phyloP scores from a whole-genome alignment of 305 asterid genomes.

The Solanum hybrid region DNA sequence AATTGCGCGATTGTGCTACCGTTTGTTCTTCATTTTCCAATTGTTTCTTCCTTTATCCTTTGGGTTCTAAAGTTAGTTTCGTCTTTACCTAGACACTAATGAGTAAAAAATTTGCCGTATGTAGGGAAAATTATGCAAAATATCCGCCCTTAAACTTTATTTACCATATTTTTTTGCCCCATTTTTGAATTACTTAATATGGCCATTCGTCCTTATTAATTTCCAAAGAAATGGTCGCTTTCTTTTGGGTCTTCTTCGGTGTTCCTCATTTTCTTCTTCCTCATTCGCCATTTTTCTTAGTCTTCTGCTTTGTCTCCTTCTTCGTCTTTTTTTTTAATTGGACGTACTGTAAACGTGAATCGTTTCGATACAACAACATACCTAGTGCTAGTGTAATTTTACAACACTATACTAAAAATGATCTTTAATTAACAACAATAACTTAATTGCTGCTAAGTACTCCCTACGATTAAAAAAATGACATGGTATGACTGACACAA shows the following conservation, averaged over 20 bases:
- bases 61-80: not conserved
- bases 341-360: not conserved
- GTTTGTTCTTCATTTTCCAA: not conserved
- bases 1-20: not conserved
- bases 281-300: not conserved
- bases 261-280: not conserved
- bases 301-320: not conserved
- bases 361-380: not conserved
- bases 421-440: not conserved
- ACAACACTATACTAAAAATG: not conserved
- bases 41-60: not conserved
- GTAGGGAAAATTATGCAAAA: not conserved
- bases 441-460: not conserved
- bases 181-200: no score
- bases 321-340: no score
- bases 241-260: not conserved
- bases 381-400: not conserved
- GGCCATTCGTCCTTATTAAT: not conserved
- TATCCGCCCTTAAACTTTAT: not conserved
- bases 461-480: not conserved
- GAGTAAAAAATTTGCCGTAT: not conserved
- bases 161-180: not conserved
- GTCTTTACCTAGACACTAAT: not conserved
- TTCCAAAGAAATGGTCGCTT: not conserved
- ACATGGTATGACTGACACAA: not conserved